Conservation (phyloP, 257 asterid genomes). For the Gentiana dahurica region DNA sequence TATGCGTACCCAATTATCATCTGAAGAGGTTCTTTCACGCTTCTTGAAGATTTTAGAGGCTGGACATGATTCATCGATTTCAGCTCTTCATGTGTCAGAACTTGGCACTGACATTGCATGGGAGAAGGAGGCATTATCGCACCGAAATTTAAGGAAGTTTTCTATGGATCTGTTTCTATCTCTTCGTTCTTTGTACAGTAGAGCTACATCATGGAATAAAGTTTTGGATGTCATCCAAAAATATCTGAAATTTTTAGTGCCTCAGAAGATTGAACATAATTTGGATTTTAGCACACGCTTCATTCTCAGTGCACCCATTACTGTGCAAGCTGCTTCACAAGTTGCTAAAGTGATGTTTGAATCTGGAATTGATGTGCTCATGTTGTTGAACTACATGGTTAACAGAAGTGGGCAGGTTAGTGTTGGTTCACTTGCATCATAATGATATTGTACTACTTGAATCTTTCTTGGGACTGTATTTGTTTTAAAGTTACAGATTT, state of each 20-base stretch:
- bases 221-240: slow-evolving; percentile 64
- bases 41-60: slow-evolving; percentile 62
- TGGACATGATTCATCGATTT: slow-evolving; percentile 58
- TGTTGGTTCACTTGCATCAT: slow-evolving; percentile 14
- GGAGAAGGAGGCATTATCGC: slow-evolving; percentile 67
- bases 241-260: slow-evolving; percentile 69
- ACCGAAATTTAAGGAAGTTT: slow-evolving; percentile 73
- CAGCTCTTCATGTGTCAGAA: slow-evolving; percentile 49
- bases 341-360: slow-evolving; percentile 85
- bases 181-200: slow-evolving; percentile 49
- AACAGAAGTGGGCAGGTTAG: slow-evolving; percentile 89
- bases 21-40: slow-evolving; percentile 69
- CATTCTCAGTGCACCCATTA: slow-evolving; percentile 36
- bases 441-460: neutral
- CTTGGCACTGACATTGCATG: slow-evolving; percentile 73
- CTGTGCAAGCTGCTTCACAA: slow-evolving; percentile 83
- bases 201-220: slow-evolving; percentile 67
- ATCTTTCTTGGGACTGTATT: neutral
- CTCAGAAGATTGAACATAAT: slow-evolving; percentile 50
- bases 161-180: slow-evolving; percentile 64
- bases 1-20: slow-evolving; percentile 43
- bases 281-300: slow-evolving; percentile 31
- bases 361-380: slow-evolving; percentile 65
- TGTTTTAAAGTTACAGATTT: neutral
- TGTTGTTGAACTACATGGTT: slow-evolving; percentile 78